Conservation (phyloP, 139 green algal species). For the Raphidocelis subcapitata region DNA sequence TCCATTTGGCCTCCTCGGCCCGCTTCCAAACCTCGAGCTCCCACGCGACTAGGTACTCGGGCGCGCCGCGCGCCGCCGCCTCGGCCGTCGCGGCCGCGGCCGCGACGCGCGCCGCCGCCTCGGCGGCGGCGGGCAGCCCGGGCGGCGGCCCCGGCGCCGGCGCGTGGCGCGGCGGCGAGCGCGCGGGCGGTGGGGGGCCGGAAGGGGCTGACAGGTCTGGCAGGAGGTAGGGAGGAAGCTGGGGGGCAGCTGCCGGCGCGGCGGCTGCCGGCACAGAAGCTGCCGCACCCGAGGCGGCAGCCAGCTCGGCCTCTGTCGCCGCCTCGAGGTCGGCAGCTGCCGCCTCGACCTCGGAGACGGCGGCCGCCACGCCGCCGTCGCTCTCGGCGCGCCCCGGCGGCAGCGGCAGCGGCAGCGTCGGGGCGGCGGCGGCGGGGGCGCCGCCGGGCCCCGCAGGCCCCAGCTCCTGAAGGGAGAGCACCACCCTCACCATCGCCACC, state of each 20-base stretch:
- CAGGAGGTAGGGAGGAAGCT: background rate
- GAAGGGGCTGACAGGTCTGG: too few relatives aligned
- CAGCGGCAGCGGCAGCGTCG: too few relatives aligned
- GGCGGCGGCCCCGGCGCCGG: background rate
- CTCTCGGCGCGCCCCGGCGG: too few relatives aligned
- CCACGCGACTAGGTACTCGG: conserved; percentile 55
- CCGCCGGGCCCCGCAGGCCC: conserved; percentile 3
- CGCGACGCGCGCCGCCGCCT: too few relatives aligned
- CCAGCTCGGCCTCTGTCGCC: background rate
- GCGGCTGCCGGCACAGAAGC: background rate
- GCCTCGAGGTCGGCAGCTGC: too few relatives aligned
- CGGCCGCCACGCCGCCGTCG: too few relatives aligned
- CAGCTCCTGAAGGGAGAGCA: conserved; percentile 49
- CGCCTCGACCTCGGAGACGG: too few relatives aligned
- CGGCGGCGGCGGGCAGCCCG: background rate
- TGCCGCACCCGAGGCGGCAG: background rate
- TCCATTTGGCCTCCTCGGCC: conserved; percentile 11
- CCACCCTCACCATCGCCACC: conserved; percentile 38
- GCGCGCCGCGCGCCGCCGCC: background rate
- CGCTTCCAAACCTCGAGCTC: conserved; percentile 71
- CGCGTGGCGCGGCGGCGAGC: background rate
- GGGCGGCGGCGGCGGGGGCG: background rate
- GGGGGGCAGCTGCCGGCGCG: background rate
- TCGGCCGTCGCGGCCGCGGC: too few relatives aligned
- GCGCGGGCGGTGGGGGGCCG: too few relatives aligned